A percentile compares a stretch with the other conserved stretches of the same genome.
Conservation (phyloP, 768 basidiomycete species). For the Podaxis sp. region DNA sequence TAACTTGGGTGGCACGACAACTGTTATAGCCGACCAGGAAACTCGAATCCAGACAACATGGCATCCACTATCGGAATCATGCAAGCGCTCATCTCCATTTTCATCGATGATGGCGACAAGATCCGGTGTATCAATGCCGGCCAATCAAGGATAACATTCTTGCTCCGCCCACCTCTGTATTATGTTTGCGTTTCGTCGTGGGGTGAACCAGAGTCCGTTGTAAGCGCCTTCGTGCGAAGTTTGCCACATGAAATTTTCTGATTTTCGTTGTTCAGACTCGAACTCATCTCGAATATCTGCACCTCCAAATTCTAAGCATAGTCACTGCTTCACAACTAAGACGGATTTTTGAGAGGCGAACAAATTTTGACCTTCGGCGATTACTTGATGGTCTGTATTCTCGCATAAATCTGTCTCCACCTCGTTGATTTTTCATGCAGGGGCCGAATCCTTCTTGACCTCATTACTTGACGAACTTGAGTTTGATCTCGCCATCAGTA, state of each 20-base stretch:
- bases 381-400: constrained; percentile 57
- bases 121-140: constrained; percentile 83
- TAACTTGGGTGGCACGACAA: constrained; percentile 12
- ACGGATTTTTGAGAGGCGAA: constrained; percentile 83
- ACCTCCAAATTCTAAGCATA: constrained; percentile 90
- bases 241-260: constrained; percentile 3
- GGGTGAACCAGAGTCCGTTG: constrained; percentile 96
- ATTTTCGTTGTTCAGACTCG: constrained; percentile 68
- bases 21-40: constrained; percentile 45
- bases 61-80: constrained; percentile 88
- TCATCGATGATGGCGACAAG: constrained; percentile 90
- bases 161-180: constrained; percentile 86
- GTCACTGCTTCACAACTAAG: constrained; percentile 84
- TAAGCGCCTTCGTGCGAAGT: constrained; percentile 29
- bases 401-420: not conserved
- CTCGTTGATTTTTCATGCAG: constrained; percentile 34
- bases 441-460: constrained; percentile 79
- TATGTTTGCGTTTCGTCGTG: constrained; percentile 89
- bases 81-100: constrained; percentile 95
- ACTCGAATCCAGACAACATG: constrained; percentile 60
- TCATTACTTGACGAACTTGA: constrained; percentile 72
- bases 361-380: constrained; percentile 87
- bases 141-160: constrained; percentile 78
- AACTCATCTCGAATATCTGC: constrained; percentile 91
- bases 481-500: constrained; percentile 77